Evolutionary conservation across 2,329 filamentous ascomycete species (phyloP), one percentile per base, ranked within the genome.

Genomic region (Metarhizium robertsii): DNA sequence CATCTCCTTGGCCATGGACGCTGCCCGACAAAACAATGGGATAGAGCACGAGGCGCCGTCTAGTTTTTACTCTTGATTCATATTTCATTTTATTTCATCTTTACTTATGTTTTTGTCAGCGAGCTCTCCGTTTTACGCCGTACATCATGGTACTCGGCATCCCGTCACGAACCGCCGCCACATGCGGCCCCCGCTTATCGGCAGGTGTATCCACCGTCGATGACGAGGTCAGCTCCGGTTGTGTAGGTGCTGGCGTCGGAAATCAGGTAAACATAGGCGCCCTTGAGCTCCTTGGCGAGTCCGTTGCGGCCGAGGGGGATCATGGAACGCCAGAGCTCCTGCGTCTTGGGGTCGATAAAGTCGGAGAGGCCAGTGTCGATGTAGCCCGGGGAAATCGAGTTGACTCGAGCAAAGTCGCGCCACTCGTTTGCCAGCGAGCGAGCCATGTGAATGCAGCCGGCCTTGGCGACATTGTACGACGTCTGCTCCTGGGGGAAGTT

Each of bases 191-290:
- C 62, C 3, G 45, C 63, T 60, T 70, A 79, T 58, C 75, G 74
- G 62, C 69, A 64, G 61, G 72, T 75, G 71, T 88, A 88, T 45
- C 85, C 86, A 60, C 87, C 87, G 67, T 91, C 87, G 57, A 90
- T 81, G 56, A 88, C 71, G 47, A 91, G 76, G 66, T 89, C 85
- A 2, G 80, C 75, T 4, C 82, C 88, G 13, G 88, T 91, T 5
- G 85, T 89, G 71, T 90, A 92, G 46, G 81, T 84, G 56, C 84
- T 83, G 4, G 88, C 88, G 67, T 92, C 87, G 51, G 81, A 86
- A 38, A 87, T 82, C 43, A 92, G 77, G 71, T 90, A 92, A 53
- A 92, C 75, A 67, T 87, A 92, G n/a, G 85, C 86, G 7, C 85
- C 86, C 74, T 89, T 89, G 61, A 90, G 74, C 75, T 91, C 87